Evolutionary conservation across 257 asterid genomes (phyloP).

Genomic region (Capsicum pubescens): DNA sequence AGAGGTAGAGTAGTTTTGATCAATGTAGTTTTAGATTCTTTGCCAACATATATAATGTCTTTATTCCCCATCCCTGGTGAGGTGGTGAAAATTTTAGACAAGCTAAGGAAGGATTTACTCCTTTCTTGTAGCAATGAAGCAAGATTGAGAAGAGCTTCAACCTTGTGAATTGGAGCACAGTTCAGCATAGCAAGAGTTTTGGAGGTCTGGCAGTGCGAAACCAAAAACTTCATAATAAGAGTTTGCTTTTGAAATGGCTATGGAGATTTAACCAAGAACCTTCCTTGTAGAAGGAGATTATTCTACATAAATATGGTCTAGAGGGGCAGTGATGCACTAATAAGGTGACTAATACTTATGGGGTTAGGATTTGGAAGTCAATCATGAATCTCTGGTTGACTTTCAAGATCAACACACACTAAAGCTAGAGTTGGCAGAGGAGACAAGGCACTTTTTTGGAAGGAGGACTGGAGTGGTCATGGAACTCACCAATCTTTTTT

Average conservation of each 20-base stretch:
- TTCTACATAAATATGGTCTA: background rate
- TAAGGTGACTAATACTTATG: background rate
- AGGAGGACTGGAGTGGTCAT: background rate
- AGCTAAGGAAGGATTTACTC: background rate
- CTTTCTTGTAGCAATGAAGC: background rate
- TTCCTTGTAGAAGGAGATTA: background rate
- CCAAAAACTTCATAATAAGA: background rate
- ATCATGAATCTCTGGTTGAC: background rate
- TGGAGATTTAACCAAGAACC: background rate
- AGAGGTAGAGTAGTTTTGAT: background rate
- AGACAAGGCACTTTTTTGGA: background rate
- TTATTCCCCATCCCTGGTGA: background rate
- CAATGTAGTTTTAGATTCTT: no score
- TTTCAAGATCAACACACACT: background rate
- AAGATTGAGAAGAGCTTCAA: background rate
- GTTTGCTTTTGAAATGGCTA: background rate
- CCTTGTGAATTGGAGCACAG: background rate
- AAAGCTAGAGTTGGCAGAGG: background rate
- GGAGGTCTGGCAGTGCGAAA: background rate
- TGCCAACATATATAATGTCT: no score
- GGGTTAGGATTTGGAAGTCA: background rate
- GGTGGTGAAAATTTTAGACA: background rate
- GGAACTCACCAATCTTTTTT: background rate
- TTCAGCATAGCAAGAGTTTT: background rate
- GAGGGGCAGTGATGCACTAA: background rate